Evolutionary conservation across 805 yeast species (phyloP).

Genomic region (Yamadazyma paraphyllophila): DNA sequence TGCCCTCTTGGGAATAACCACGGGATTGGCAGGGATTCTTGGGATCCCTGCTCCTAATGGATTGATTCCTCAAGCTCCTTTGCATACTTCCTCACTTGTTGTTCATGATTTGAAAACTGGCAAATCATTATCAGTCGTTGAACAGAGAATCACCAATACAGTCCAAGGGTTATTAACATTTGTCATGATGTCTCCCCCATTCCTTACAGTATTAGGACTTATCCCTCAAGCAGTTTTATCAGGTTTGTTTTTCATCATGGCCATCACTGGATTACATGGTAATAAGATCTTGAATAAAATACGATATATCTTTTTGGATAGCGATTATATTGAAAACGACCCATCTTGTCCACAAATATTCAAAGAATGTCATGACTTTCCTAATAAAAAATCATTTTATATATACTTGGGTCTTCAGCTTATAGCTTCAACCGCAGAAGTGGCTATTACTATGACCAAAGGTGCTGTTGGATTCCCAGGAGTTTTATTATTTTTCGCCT

Average conservation of each 20-base stretch:
- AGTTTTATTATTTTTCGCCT: slow-evolving; percentile 67
- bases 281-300: slow-evolving; percentile 65
- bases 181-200: slow-evolving; percentile 88
- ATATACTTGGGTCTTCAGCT: slow-evolving; percentile 58
- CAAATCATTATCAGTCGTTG: slow-evolving; percentile 62
- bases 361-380: slow-evolving; percentile 27
- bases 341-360: slow-evolving; percentile 37
- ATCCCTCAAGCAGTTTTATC: slow-evolving; percentile 93
- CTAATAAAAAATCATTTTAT: slow-evolving; percentile 47
- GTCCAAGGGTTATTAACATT: slow-evolving; percentile 80
- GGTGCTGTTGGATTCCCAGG: slow-evolving; percentile 97
- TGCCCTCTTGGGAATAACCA: slow-evolving; percentile 75
- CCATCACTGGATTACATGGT: slow-evolving; percentile 68
- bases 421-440: slow-evolving; percentile 73
- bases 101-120: slow-evolving; percentile 45
- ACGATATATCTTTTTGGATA: slow-evolving; percentile 61
- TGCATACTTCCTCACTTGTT: slow-evolving; percentile 79
- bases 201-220: slow-evolving; percentile 71
- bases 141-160: slow-evolving; percentile 83
- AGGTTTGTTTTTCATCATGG: slow-evolving; percentile 93
- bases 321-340: slow-evolving; percentile 32
- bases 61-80: slow-evolving; percentile 93
- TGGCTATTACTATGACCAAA: slow-evolving; percentile 77
- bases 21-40: slow-evolving; percentile 80
- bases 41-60: slow-evolving; percentile 98